Conservation (phyloP, 805 yeast genomes). For the Metschnikowia vanudenii region DNA sequence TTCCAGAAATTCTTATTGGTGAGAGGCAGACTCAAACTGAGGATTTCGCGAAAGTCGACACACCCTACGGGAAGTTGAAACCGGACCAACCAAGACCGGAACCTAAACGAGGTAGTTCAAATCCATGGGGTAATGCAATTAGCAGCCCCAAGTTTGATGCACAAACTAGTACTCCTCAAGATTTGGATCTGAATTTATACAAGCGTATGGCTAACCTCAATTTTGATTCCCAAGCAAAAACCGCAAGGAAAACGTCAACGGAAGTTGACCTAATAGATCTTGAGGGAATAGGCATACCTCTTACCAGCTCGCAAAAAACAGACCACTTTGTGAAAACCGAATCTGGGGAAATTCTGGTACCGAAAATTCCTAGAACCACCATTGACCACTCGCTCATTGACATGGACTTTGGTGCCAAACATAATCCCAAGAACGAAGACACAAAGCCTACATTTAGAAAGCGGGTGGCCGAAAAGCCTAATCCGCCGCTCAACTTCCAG, state of each 20-base stretch:
- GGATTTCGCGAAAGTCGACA: background rate
- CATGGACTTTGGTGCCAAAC: slow-evolving; percentile 21
- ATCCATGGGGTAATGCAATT: slow-evolving; percentile 20
- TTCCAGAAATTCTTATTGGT: background rate
- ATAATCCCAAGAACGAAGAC: slow-evolving; percentile 1
- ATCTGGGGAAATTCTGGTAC: background rate
- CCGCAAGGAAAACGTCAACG: background rate
- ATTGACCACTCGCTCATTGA: slow-evolving; percentile 19
- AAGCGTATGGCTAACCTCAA: slow-evolving; percentile 8
- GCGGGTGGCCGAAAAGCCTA: slow-evolving; percentile 27
- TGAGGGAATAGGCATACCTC: background rate
- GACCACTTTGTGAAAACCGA: background rate
- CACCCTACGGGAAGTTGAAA: background rate
- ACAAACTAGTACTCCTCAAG: background rate
- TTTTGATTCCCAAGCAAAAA: background rate
- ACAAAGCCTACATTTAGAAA: slow-evolving; percentile 34
- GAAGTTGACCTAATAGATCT: slow-evolving; percentile 9
- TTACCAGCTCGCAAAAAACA: background rate
- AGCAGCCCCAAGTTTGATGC: slow-evolving; percentile 2
- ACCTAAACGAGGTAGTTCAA: slow-evolving; percentile 11
- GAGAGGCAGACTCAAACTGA: background rate
- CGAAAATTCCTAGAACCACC: background rate
- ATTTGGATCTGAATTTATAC: slow-evolving; percentile 4
- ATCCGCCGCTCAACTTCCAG: slow-evolving; percentile 34
- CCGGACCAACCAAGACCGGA: slow-evolving; percentile 1